phyloP scores from a whole-genome alignment of 2,329 filamentous ascomycete species.

The Byssoonygena ceratinophila region DNA sequence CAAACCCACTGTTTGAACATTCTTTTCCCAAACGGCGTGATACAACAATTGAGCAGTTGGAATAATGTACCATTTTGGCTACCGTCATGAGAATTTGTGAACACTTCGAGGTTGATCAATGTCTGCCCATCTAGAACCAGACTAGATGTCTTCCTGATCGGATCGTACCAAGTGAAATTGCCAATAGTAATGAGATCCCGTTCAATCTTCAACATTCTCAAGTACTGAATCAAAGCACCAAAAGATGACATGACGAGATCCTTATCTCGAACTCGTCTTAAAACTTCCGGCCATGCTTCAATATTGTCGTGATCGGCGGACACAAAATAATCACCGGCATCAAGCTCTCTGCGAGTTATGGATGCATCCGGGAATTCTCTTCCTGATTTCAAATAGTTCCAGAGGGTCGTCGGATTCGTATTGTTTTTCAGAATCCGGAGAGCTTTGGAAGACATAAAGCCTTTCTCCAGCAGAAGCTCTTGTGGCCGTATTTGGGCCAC shows the following conservation, averaged over 20 bases:
- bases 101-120: slow-evolving; percentile 94
- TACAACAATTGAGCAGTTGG: slow-evolving; percentile 78
- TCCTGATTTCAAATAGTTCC: slow-evolving; percentile 80
- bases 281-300: slow-evolving; percentile 65
- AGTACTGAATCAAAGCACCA: slow-evolving; percentile 77
- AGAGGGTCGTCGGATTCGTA: slow-evolving; percentile 81
- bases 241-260: slow-evolving; percentile 82
- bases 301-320: slow-evolving; percentile 46
- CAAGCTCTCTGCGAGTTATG: slow-evolving; percentile 68
- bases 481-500: slow-evolving; percentile 83
- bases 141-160: slow-evolving; percentile 80
- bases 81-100: slow-evolving; percentile 84
- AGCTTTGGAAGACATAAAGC: slow-evolving; percentile 72
- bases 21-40: slow-evolving; percentile 93
- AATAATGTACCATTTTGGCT: slow-evolving; percentile 79
- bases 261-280: slow-evolving; percentile 63
- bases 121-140: slow-evolving; percentile 91
- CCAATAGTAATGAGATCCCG: slow-evolving; percentile 74
- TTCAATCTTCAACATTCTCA: slow-evolving; percentile 79
- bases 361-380: slow-evolving; percentile 89
- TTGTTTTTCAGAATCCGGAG: slow-evolving; percentile 93
- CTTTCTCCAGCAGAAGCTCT: slow-evolving; percentile 83
- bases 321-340: slow-evolving; percentile 67
- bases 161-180: slow-evolving; percentile 85
- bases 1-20: slow-evolving; percentile 96